Conservation (phyloP, 2,329 filamentous ascomycete genomes). For the Fusarium tuaranense region DNA sequence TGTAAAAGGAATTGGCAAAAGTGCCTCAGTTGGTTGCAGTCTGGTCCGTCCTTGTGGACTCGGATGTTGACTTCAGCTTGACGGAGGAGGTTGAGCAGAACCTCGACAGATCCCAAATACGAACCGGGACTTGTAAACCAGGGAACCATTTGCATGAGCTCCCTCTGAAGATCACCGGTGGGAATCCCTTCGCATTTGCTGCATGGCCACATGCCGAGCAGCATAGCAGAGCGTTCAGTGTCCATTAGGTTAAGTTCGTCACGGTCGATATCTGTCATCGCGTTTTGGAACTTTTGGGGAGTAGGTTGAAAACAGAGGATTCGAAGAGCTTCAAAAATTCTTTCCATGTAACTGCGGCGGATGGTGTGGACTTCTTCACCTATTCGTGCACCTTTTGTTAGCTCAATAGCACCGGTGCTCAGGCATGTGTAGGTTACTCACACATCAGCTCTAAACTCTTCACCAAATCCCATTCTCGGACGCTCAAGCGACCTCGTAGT, state of each 20-base stretch:
- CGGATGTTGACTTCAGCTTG: not conserved
- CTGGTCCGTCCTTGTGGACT: not conserved
- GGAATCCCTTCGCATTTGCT: slow-evolving; percentile 5
- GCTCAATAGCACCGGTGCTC: not conserved
- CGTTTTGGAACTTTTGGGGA: not conserved
- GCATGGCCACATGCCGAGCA: slow-evolving; percentile 5
- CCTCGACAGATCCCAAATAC: slow-evolving; percentile 10
- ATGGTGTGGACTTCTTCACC: slow-evolving; percentile 2
- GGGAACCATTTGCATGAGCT: slow-evolving; percentile 1
- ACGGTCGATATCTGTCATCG: not conserved
- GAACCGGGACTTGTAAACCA: slow-evolving; percentile 14
- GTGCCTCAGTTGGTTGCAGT: slow-evolving; percentile 27
- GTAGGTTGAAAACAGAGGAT: slow-evolving; percentile 25
- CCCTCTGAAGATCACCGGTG: slow-evolving; percentile 1
- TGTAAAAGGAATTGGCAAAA: slow-evolving; percentile 4
- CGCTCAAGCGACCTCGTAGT: not conserved
- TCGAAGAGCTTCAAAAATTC: slow-evolving; percentile 14
- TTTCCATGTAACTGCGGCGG: slow-evolving; percentile 5
- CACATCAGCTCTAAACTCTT: not conserved
- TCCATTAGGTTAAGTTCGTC: not conserved
- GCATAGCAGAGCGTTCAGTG: not conserved
- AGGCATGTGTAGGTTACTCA: not conserved
- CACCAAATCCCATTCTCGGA: not conserved
- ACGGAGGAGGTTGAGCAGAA: slow-evolving; percentile 9
- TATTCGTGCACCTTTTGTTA: not conserved